Conservation (phyloP, 768 basidiomycete genomes). For the Leccinum disarticulatum region DNA sequence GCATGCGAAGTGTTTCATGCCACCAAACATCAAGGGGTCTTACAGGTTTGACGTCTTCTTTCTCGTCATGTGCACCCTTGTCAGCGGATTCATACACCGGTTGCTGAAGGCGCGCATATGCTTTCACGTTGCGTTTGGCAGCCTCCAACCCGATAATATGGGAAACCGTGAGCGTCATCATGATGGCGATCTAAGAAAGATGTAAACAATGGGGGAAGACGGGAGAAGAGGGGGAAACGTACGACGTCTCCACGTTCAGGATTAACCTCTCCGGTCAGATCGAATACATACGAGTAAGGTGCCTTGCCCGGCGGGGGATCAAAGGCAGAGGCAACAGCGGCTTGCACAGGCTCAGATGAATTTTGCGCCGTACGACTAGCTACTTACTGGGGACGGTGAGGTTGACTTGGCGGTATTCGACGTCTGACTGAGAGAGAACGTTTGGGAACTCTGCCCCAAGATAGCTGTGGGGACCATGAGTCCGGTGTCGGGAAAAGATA, state of each 20-base stretch:
- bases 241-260: slow-evolving; percentile 77
- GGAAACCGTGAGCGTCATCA: slow-evolving; percentile 68
- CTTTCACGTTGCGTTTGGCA: slow-evolving; percentile 72
- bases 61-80: slow-evolving; percentile 67
- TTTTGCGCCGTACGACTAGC: background rate
- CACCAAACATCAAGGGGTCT: slow-evolving; percentile 80
- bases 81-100: slow-evolving; percentile 77
- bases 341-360: slow-evolving; percentile 37
- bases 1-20: slow-evolving; percentile 78
- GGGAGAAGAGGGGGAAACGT: slow-evolving; percentile 21
- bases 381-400: slow-evolving; percentile 67
- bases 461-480: slow-evolving; percentile 49
- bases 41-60: slow-evolving; percentile 69
- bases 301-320: slow-evolving; percentile 67
- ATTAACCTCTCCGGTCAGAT: slow-evolving; percentile 78
- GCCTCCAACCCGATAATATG: slow-evolving; percentile 73
- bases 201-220: background rate
- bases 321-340: slow-evolving; percentile 65
- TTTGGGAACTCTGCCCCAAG: slow-evolving; percentile 74
- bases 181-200: slow-evolving; percentile 66
- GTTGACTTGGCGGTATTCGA: slow-evolving; percentile 84
- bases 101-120: slow-evolving; percentile 74
- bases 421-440: slow-evolving; percentile 61
- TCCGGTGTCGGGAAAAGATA: slow-evolving; percentile 13
- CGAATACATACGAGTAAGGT: slow-evolving; percentile 81